A percentile compares a stretch with the other conserved stretches of the same genome.
Evolutionary conservation across 345 rosid genomes (phyloP).

Genomic region (Hevea brasiliensis): DNA sequence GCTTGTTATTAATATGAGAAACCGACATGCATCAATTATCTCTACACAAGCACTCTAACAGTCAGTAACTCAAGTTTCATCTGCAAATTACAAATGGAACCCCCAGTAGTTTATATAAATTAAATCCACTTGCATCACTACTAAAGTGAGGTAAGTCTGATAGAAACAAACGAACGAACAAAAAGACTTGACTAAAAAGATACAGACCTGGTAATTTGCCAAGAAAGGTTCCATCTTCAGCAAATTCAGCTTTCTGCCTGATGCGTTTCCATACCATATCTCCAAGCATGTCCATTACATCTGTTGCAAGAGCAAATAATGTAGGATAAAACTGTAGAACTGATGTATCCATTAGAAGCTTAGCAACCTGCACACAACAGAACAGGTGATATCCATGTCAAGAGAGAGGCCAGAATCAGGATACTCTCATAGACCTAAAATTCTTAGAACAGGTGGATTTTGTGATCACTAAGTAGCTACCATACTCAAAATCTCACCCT

Average conservation of each 20-base stretch:
- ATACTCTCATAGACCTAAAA: not conserved
- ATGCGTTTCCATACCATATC: conserved; percentile 92
- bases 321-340: conserved; percentile 90
- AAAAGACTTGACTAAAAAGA: conserved; percentile 8
- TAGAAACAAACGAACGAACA: not conserved
- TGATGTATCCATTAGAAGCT: conserved; percentile 90
- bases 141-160: not conserved
- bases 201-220: conserved; percentile 58
- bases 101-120: not conserved
- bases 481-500: not conserved
- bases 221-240: conserved; percentile 56
- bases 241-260: conserved; percentile 72
- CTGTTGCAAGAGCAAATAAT: conserved; percentile 76
- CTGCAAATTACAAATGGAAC: not conserved
- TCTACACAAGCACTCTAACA: not conserved
- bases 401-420: not conserved
- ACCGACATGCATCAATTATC: not conserved
- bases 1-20: not conserved
- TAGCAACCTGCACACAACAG: conserved; percentile 63
- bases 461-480: not conserved
- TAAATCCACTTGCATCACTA: not conserved
- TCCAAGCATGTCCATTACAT: conserved; percentile 85
- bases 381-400: conserved; percentile 7
- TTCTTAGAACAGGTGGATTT: conserved; percentile 11
- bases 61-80: not conserved